A percentile compares a stretch with the other conserved stretches of the same genome.
These are phyloP conservation scores for Corymbia calophylla DNA, from an alignment of 441 rosid genomes.

Conservation along the genomic window DNA sequence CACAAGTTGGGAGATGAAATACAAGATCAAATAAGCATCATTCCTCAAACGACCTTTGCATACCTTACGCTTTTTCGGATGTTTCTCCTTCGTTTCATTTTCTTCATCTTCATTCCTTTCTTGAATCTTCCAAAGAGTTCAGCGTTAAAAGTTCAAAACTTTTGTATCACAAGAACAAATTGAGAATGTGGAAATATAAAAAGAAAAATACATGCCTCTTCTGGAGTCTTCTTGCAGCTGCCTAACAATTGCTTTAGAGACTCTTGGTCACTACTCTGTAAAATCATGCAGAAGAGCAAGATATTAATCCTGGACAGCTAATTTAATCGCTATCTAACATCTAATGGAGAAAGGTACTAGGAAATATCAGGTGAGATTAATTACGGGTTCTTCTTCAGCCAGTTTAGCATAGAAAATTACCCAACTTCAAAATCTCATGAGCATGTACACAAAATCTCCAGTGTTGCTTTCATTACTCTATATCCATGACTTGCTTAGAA, in stretches of 20 bases:
- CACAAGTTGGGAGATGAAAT: neutral
- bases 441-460: neutral
- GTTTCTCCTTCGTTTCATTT: neutral
- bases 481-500: no score
- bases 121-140: neutral
- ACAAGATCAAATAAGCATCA: neutral
- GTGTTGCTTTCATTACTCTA: no score
- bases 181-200: neutral
- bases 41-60: neutral
- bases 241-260: conserved; percentile 50
- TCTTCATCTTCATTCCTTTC: neutral
- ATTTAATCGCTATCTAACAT: neutral
- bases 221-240: conserved; percentile 11
- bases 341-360: neutral
- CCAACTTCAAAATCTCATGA: accelerated
- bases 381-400: neutral
- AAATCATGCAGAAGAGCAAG: neutral
- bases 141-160: neutral
- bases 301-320: neutral
- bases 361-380: neutral
- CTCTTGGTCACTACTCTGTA: conserved; percentile 62
- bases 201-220: conserved; percentile 24
- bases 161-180: neutral
- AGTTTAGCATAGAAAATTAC: neutral
- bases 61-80: neutral